A percentile compares a stretch with the other conserved stretches of the same genome.
These are phyloP conservation scores for Pseudocercospora eumusae DNA, from an alignment of 2,329 filamentous ascomycete genomes.

Conservation along the genomic window DNA sequence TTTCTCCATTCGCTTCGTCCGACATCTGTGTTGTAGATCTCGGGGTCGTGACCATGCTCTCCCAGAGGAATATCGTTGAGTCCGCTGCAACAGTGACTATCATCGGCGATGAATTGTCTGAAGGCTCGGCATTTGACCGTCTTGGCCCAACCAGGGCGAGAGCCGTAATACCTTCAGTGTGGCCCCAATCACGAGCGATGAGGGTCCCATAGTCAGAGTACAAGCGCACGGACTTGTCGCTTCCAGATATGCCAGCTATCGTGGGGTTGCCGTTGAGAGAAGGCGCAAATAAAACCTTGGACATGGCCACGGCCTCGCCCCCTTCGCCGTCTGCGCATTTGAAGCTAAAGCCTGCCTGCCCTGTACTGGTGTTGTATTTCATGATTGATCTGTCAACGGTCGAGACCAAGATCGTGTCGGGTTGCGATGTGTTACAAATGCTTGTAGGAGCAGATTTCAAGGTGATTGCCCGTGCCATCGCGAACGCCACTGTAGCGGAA, in stretches of 20 bases:
- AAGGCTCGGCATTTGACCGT: conserved; percentile 43
- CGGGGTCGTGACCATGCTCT: conserved; percentile 31
- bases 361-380: conserved; percentile 57
- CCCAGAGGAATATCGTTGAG: conserved; percentile 55
- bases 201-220: conserved; percentile 82
- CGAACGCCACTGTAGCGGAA: conserved; percentile 67
- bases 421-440: conserved; percentile 69
- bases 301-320: conserved; percentile 78
- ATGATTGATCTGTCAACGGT: conserved; percentile 64
- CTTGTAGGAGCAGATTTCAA: conserved; percentile 85
- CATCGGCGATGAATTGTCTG: conserved; percentile 30
- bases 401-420: conserved; percentile 58
- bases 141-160: conserved; percentile 63
- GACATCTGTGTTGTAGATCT: conserved; percentile 18
- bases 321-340: conserved; percentile 80
- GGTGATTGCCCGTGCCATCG: conserved; percentile 74
- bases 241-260: conserved; percentile 85
- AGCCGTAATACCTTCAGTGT: conserved; percentile 90
- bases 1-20: conserved; percentile 18
- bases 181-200: conserved; percentile 87
- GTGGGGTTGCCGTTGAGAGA: conserved; percentile 63
- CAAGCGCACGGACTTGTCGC: conserved; percentile 89
- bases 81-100: conserved; percentile 54
- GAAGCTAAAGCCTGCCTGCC: conserved; percentile 71
- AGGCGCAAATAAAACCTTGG: conserved; percentile 67